A percentile compares a stretch with the other conserved stretches of the same genome.
Conservation (phyloP, 257 asterid genomes). For the Echites panduratus region DNA sequence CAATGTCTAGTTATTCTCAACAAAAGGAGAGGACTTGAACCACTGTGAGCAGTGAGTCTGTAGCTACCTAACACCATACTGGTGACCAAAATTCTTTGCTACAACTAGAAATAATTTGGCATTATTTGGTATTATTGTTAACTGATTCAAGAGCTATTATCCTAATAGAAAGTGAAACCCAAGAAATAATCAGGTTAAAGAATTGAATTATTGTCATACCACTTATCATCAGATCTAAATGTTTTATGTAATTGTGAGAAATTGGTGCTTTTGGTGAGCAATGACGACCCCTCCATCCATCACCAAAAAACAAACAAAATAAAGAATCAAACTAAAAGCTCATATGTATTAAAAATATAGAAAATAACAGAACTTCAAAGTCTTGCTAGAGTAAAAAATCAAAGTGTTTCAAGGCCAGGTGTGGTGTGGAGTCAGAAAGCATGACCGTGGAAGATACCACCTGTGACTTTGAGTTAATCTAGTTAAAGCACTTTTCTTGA, state of each 20-base stretch:
- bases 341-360: neutral
- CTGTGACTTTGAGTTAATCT: neutral
- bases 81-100: neutral
- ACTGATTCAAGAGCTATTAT: neutral
- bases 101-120: neutral
- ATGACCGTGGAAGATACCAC: neutral
- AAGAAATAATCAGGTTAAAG: neutral
- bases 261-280: neutral
- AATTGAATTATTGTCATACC: neutral
- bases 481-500: neutral
- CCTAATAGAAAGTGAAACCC: neutral
- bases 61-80: neutral
- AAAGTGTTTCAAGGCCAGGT: neutral
- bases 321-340: neutral
- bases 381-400: neutral
- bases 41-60: neutral
- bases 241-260: neutral
- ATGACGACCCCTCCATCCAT: neutral
- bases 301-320: neutral
- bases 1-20: neutral
- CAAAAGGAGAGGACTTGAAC: neutral
- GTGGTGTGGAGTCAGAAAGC: neutral
- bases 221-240: neutral
- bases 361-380: too few species aligned
- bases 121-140: neutral